Evolutionary conservation across 345 rosid genomes (phyloP).

Genomic region (Aquilaria sinensis): DNA sequence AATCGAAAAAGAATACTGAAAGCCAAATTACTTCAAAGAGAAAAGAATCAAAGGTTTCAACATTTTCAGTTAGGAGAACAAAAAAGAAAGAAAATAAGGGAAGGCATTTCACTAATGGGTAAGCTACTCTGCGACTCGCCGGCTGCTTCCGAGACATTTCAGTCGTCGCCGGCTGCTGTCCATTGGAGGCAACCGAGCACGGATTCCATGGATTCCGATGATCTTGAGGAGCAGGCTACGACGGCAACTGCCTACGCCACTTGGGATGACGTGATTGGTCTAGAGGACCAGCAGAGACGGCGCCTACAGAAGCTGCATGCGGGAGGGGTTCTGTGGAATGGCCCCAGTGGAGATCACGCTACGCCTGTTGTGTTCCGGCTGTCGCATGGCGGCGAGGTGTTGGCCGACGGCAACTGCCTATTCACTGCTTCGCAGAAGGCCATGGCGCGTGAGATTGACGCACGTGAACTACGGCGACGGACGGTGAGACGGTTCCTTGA

Average conservation of each 20-base stretch:
- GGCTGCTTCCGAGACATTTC: conserved; percentile 48
- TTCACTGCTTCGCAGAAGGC: conserved; percentile 89
- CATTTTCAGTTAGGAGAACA: too few species aligned
- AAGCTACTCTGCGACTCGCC: conserved; percentile 77
- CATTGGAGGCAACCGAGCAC: conserved; percentile 44
- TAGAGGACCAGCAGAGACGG: conserved; percentile 89
- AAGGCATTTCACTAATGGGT: conserved; percentile 43
- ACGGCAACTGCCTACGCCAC: conserved; percentile 1
- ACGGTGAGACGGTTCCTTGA: conserved; percentile 66
- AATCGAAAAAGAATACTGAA: conserved; percentile 14
- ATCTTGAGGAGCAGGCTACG: conserved; percentile 37
- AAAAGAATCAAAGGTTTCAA: not conserved
- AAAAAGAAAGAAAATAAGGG: not conserved
- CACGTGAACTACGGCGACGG: conserved; percentile 62
- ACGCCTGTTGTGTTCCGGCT: conserved; percentile 68
- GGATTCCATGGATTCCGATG: conserved; percentile 36
- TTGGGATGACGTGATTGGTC: conserved; percentile 82
- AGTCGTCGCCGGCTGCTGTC: conserved; percentile 33
- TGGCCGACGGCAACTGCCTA: conserved; percentile 92
- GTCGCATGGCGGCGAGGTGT: conserved; percentile 92
- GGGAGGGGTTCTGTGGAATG: conserved; percentile 86
- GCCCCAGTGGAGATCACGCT: conserved; percentile 41
- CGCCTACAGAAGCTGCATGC: conserved; percentile 65
- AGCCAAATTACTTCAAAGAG: not conserved
- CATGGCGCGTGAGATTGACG: conserved; percentile 73